Evolutionary conservation across 805 yeast genomes (phyloP), one percentile per base, ranked within the genome.

Genomic region (Nematodospora valgi): DNA sequence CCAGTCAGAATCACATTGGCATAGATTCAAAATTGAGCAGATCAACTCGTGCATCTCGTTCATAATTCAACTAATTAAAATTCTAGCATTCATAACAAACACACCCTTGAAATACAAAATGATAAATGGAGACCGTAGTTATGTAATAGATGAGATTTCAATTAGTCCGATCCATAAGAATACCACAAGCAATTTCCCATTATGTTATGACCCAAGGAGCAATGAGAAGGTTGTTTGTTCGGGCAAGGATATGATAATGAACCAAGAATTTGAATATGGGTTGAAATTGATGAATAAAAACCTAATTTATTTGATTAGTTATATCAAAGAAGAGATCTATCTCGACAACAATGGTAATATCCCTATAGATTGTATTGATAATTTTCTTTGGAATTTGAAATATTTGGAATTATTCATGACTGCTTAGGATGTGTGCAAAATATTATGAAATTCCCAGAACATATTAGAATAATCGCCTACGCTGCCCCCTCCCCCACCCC

Each of bases 321-420:
- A 48, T 23, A 40, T 53, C 11, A 47, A 24, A 15, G 18, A 13
- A 8, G 23, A 25, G 15, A 31, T 36, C 10, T 25, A 25, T 21
- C 15, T 23, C 12, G 22, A 22, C 18, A 16, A 23, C 8, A 17
- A 22, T 19, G 14, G 18, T 41, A 12, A 48, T 25, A 49, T 64
- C 10, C 71, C 72, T 2, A 41, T 52, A 6, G 71, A 66, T 30
- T 62, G 68, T 34, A 32, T 55, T 12, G 72, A 66, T 43, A 64
- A 65, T 38, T 55, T 64, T 28, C 45, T 65, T 37, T 67, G 72
- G 72, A 63, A 52, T 30, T 40, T 67, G 16, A 59, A 67, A 39
- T 67, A 58, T 35, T 32, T 66, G 16, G 37, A 59, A 10, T 46
- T 67, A 26, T 63, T 54, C 41, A 41, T 65, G 24, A 64, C 70